phyloP scores from a whole-genome alignment of 371 early-diverging fungal species.

The Blastocladiella emersonii region DNA sequence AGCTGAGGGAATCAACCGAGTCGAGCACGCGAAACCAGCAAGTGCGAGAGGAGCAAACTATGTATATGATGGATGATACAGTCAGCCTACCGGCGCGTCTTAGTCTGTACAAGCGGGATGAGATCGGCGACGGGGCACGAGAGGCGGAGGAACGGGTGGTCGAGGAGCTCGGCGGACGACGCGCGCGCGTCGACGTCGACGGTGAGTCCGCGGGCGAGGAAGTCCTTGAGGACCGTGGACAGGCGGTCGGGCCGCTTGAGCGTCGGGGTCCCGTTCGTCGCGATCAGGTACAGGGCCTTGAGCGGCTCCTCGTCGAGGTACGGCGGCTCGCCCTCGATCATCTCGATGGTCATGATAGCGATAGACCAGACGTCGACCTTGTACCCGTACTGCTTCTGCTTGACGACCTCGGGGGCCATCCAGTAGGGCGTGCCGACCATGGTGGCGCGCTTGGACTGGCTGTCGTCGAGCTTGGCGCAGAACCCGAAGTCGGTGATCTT shows the following conservation, averaged over 20 bases:
- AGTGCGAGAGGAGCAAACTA: too few relatives aligned
- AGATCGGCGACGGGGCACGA: constrained; percentile 36
- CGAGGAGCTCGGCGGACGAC: constrained; percentile 63
- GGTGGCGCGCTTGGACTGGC: constrained; percentile 76
- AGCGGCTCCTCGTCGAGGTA: constrained; percentile 89
- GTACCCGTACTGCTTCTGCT: constrained; percentile 75
- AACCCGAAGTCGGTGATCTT: constrained; percentile 73
- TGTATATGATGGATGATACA: too few relatives aligned
- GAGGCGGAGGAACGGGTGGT: constrained; percentile 57
- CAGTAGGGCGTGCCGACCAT: constrained; percentile 95
- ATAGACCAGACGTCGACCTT: constrained; percentile 89
- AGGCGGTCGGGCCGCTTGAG: constrained; percentile 73
- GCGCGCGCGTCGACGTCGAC: constrained; percentile 81
- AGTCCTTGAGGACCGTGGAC: constrained; percentile 67
- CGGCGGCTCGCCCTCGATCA: constrained; percentile 96
- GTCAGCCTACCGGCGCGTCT: too few relatives aligned
- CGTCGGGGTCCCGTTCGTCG: constrained; percentile 92
- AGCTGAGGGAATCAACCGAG: too few relatives aligned
- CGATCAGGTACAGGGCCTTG: constrained; percentile 88
- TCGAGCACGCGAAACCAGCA: too few relatives aligned
- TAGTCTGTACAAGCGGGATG: constrained; percentile 27
- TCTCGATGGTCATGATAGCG: constrained; percentile 94
- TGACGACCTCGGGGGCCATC: constrained; percentile 88
- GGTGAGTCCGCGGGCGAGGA: constrained; percentile 73
- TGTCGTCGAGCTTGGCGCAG: constrained; percentile 78